Percentiles rank a stretch among this genome's conserved stretches.
Evolutionary conservation across 2,329 filamentous ascomycete species (phyloP).

Genomic region (Microsporum ferrugineum): DNA sequence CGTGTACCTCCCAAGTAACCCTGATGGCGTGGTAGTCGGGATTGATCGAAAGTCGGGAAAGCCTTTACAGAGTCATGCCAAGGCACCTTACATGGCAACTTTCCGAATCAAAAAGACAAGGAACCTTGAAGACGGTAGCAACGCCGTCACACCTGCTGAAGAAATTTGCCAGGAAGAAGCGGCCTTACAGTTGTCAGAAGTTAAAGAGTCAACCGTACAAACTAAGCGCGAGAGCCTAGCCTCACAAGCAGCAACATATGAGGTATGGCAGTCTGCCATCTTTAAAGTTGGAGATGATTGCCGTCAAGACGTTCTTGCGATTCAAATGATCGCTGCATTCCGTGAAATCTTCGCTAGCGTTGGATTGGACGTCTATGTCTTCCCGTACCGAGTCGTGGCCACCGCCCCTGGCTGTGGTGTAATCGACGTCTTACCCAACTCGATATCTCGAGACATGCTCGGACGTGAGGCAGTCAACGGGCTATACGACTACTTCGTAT

Average conservation of each 20-base stretch:
- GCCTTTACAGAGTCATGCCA: constrained; percentile 92
- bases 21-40: constrained; percentile 90
- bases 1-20: constrained; percentile 93
- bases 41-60: constrained; percentile 98
- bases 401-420: constrained; percentile 96
- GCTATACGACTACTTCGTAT: constrained; percentile 94
- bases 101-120: constrained; percentile 87
- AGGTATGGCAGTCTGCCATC: constrained; percentile 98
- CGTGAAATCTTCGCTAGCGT: constrained; percentile 92
- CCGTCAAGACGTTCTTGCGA: constrained; percentile 85
- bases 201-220: constrained; percentile 12
- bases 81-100: constrained; percentile 97
- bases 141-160: constrained; percentile 40
- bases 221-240: background rate
- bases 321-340: constrained; percentile 97
- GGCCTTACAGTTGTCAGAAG: background rate
- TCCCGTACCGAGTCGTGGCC: constrained; percentile 91
- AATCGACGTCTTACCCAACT: constrained; percentile 95
- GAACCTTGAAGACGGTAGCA: constrained; percentile 33
- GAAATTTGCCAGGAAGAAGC: constrained; percentile 13
- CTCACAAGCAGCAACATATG: constrained; percentile 47
- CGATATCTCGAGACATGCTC: constrained; percentile 96
- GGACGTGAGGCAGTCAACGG: constrained; percentile 96
- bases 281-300: constrained; percentile 99
- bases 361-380: constrained; percentile 91